phyloP scores from a whole-genome alignment of 208 protist species.

The Trypanosoma congolense region DNA sequence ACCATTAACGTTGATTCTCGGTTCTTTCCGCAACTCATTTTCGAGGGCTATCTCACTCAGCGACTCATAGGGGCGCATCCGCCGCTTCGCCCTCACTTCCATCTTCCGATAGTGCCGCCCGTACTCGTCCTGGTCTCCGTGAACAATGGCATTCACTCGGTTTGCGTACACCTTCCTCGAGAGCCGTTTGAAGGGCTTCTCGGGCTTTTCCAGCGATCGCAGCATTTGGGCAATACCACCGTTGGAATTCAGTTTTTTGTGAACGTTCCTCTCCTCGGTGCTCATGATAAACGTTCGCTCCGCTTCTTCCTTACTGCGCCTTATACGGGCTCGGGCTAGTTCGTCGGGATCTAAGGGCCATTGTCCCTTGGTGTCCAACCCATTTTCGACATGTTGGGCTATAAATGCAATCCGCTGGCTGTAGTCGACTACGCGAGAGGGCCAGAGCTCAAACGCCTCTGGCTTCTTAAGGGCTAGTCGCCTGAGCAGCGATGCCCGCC shows the following conservation, averaged over 20 bases:
- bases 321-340: slow-evolving; percentile 48
- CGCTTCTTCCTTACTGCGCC: slow-evolving; percentile 43
- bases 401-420: slow-evolving; percentile 81
- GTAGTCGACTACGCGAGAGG: slow-evolving; percentile 68
- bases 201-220: slow-evolving; percentile 27
- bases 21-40: slow-evolving; percentile 70
- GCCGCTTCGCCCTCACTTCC: slow-evolving; percentile 31
- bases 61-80: slow-evolving; percentile 60
- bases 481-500: slow-evolving; percentile 51
- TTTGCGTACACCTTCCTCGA: slow-evolving; percentile 82
- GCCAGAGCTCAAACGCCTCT: slow-evolving; percentile 64
- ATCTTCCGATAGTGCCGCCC: slow-evolving; percentile 72
- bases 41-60: slow-evolving; percentile 69
- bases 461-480: slow-evolving; percentile 77
- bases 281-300: slow-evolving; percentile 66
- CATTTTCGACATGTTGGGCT: slow-evolving; percentile 86
- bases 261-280: slow-evolving; percentile 40
- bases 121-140: slow-evolving; percentile 84
- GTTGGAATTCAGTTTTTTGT: slow-evolving; percentile 13
- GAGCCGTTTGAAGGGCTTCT: slow-evolving; percentile 71
- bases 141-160: slow-evolving; percentile 79
- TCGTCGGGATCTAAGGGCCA: slow-evolving; percentile 71
- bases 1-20: slow-evolving; percentile 35
- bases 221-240: slow-evolving; percentile 59
- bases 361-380: slow-evolving; percentile 65